These are phyloP conservation scores for Pholiota adiposa DNA, from an alignment of 1,284 basidiomycete genomes.

Conservation along the genomic window DNA sequence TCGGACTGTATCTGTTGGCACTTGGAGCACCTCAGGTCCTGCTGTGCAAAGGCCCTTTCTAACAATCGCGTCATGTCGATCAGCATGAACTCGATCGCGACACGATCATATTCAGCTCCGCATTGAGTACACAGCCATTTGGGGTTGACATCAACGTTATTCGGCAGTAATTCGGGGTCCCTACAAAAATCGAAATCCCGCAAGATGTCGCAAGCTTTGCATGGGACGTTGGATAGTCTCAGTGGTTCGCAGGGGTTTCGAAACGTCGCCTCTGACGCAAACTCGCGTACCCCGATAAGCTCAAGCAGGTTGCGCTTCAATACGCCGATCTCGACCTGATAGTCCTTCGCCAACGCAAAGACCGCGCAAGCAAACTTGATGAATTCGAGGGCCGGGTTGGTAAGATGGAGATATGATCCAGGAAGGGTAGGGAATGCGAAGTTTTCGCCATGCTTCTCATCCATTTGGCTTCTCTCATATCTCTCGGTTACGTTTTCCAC, in stretches of 20 bases:
- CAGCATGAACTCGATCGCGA: slow-evolving; percentile 85
- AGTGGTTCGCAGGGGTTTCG: slow-evolving; percentile 94
- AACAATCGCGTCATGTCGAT: slow-evolving; percentile 78
- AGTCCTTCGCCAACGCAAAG: slow-evolving; percentile 78
- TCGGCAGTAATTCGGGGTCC: slow-evolving; percentile 85
- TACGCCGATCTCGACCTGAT: slow-evolving; percentile 85
- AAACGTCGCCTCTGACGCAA: slow-evolving; percentile 84
- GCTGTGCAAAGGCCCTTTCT: slow-evolving; percentile 82
- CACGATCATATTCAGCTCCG: slow-evolving; percentile 86
- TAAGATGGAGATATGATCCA: slow-evolving; percentile 79
- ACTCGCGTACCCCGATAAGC: slow-evolving; percentile 87
- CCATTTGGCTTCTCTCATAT: slow-evolving; percentile 63
- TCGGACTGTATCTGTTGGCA: slow-evolving; percentile 90
- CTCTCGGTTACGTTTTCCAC: slow-evolving; percentile 73
- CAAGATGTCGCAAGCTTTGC: slow-evolving; percentile 87
- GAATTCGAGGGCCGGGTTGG: slow-evolving; percentile 87
- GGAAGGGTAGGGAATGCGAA: slow-evolving; percentile 89
- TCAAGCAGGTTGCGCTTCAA: slow-evolving; percentile 92
- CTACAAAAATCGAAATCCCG: slow-evolving; percentile 95
- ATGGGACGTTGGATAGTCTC: slow-evolving; percentile 87
- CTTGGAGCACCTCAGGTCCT: slow-evolving; percentile 87
- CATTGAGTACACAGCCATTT: slow-evolving; percentile 77
- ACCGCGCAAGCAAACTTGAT: slow-evolving; percentile 89
- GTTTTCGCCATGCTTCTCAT: slow-evolving; percentile 56
- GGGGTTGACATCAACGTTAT: slow-evolving; percentile 48